phyloP scores from a whole-genome alignment of 257 asterid genomes.

The Gardenia jasminoides region DNA sequence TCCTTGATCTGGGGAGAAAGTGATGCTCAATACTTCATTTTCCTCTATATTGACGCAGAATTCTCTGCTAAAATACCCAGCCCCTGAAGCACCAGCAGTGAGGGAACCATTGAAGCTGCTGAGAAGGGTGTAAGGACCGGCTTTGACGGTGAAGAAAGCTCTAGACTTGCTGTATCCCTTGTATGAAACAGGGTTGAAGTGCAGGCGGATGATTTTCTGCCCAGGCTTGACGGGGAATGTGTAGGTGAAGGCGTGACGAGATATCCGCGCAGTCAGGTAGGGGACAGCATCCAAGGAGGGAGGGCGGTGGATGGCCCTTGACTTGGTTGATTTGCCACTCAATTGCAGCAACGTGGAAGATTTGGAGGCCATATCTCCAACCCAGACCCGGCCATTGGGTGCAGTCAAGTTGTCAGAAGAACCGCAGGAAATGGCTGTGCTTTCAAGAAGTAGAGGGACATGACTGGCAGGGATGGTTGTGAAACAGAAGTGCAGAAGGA shows the following conservation, averaged over 20 bases:
- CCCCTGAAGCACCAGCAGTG: conserved; percentile 32
- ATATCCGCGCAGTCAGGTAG: conserved; percentile 30
- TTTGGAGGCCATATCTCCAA: conserved; percentile 33
- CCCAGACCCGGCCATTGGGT: conserved; percentile 50
- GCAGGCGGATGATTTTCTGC: conserved; percentile 31
- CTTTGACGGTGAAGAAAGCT: conserved; percentile 25
- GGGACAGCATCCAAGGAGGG: conserved; percentile 14
- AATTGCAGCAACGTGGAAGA: conserved; percentile 32
- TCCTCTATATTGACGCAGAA: conserved; percentile 42
- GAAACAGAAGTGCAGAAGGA: conserved; percentile 19
- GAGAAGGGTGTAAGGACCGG: conserved; percentile 25
- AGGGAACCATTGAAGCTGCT: conserved; percentile 31
- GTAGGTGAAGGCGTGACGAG: conserved; percentile 28
- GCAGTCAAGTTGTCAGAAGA: conserved; percentile 36
- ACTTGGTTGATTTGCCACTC: conserved; percentile 42
- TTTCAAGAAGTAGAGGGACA: conserved; percentile 20
- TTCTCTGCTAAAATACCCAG: conserved; percentile 39
- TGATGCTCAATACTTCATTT: conserved; percentile 35
- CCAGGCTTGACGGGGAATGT: conserved; percentile 23
- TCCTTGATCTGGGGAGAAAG: conserved; percentile 39
- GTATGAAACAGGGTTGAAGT: conserved; percentile 29
- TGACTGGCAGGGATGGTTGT: conserved; percentile 21
- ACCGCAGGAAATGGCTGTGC: conserved; percentile 56
- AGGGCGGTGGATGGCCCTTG: conserved; percentile 19
- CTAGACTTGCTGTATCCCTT: conserved; percentile 30